These are phyloP conservation scores for Penicillium rolfsii DNA, from an alignment of 2,329 filamentous ascomycete species.

Conservation along the genomic window DNA sequence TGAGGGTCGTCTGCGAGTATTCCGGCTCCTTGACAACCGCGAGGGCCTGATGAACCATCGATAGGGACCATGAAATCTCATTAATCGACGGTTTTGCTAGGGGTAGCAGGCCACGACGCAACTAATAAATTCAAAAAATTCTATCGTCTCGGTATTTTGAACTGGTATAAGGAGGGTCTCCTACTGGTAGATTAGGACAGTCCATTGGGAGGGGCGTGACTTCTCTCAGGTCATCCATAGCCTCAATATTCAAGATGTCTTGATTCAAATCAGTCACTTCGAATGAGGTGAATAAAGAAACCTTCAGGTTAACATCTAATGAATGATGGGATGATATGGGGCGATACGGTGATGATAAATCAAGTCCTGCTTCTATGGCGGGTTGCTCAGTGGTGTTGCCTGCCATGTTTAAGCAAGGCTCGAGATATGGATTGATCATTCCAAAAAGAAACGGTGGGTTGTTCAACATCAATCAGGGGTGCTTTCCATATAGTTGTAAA, in stretches of 20 bases:
- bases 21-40: conserved; percentile 35
- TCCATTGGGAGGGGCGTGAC: background rate
- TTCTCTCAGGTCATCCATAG: background rate
- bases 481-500: too few relatives aligned
- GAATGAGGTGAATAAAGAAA: background rate
- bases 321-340: too few relatives aligned
- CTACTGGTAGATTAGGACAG: background rate
- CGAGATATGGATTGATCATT: too few relatives aligned
- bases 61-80: background rate
- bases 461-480: too few relatives aligned
- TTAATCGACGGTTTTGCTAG: background rate
- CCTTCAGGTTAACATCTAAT: too few relatives aligned
- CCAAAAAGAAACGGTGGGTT: too few relatives aligned
- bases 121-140: background rate
- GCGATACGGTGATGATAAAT: too few relatives aligned
- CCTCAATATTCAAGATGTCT: background rate
- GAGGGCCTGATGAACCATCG: conserved; percentile 43
- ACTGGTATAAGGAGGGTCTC: background rate
- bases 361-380: too few relatives aligned
- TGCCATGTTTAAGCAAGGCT: too few relatives aligned
- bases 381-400: too few relatives aligned
- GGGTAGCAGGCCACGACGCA: background rate
- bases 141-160: background rate
- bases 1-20: conserved; percentile 44
- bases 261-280: background rate